Evolutionary conservation across 129 eudicot genomes (phyloP).

Genomic region (Lactuca saligna): DNA sequence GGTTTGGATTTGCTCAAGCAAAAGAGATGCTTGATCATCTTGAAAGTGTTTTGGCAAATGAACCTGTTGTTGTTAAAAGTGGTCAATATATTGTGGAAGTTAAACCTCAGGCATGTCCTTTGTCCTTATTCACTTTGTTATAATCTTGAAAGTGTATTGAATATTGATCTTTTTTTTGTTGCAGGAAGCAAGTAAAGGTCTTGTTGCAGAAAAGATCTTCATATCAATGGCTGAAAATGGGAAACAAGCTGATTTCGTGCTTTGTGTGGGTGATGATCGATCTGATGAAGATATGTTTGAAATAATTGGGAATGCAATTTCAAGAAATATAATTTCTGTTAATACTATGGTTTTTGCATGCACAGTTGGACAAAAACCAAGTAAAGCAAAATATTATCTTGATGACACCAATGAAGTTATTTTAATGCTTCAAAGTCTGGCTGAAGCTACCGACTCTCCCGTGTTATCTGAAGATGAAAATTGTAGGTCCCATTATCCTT

Average conservation of each 20-base stretch:
- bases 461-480: neutral
- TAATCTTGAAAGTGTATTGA: too few species aligned
- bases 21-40: conserved; percentile 71
- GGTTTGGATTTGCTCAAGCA: conserved; percentile 65
- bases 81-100: neutral
- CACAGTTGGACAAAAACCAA: conserved; percentile 57
- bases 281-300: conserved; percentile 75
- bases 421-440: neutral
- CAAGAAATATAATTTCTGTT: conserved; percentile 52
- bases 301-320: conserved; percentile 43
- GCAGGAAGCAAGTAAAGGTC: conserved; percentile 65
- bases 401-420: conserved; percentile 35
- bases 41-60: conserved; percentile 65
- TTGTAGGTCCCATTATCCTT: neutral
- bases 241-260: conserved; percentile 52
- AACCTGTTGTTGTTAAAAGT: conserved; percentile 7
- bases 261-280: conserved; percentile 79
- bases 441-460: neutral
- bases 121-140: too few species aligned
- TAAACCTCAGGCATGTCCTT: neutral
- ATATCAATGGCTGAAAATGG: conserved; percentile 45
- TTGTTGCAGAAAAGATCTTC: conserved; percentile 51
- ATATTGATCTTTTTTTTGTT: too few species aligned
- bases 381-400: conserved; percentile 58
- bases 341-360: conserved; percentile 71